These are phyloP conservation scores for Neostapfia colusana DNA, from an alignment of 176 grass and related monocot species.

Conservation along the genomic window DNA sequence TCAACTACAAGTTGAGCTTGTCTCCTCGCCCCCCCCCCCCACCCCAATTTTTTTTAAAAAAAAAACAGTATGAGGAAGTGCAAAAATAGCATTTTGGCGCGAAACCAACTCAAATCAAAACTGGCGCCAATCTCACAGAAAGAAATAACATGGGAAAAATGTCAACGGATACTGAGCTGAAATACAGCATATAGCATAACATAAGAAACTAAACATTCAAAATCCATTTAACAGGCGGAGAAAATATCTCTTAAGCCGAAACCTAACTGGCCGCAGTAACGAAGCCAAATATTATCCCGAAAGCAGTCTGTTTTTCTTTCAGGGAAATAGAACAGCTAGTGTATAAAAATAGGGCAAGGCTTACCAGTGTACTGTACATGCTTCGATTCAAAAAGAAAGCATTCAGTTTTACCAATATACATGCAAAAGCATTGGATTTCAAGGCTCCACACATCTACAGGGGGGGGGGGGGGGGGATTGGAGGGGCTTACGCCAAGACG, in stretches of 20 bases:
- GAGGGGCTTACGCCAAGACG: conserved; percentile 71
- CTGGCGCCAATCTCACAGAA: not conserved
- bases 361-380: not conserved
- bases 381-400: not conserved
- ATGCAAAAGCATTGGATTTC: conserved; percentile 13
- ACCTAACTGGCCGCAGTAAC: not conserved
- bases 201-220: not conserved
- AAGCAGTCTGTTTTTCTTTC: not conserved
- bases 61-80: not conserved
- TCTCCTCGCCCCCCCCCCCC: not conserved
- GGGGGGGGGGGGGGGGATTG: not conserved
- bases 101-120: not conserved
- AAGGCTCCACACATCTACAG: not conserved
- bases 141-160: not conserved
- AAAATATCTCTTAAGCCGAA: not conserved
- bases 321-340: not conserved
- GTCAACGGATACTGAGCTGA: not conserved
- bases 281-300: not conserved
- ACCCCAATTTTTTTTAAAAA: not conserved
- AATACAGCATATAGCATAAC: not conserved
- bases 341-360: not conserved
- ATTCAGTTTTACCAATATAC: not conserved
- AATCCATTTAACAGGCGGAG: not conserved
- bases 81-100: not conserved
- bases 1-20: not conserved